Conservation (phyloP, 345 rosid genomes). For the Eucalyptus lansdowneana region DNA sequence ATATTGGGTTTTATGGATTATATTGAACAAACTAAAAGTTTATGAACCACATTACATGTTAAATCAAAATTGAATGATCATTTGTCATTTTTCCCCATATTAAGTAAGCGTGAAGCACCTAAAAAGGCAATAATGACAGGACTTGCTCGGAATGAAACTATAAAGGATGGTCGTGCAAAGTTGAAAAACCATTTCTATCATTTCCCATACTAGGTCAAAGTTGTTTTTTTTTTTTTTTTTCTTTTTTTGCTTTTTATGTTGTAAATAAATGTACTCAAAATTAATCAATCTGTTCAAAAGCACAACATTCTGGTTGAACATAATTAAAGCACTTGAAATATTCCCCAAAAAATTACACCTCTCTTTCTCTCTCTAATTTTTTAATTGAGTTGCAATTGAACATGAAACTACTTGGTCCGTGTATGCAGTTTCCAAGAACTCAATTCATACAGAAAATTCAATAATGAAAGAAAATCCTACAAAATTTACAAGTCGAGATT, state of each 20-base stretch:
- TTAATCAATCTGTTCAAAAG: neutral
- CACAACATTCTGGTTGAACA: neutral
- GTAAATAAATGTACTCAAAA: neutral
- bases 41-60: too few relatives aligned
- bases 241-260: fast-evolving
- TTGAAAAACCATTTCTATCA: neutral
- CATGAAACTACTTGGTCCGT: neutral
- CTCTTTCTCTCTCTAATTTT: neutral
- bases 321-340: neutral
- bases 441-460: neutral
- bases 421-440: neutral
- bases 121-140: neutral
- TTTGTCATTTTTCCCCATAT: neutral
- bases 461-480: too few relatives aligned
- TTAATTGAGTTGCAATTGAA: neutral
- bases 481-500: too few relatives aligned
- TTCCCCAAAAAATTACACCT: neutral
- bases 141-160: neutral
- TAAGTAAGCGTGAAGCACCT: neutral
- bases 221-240: too few relatives aligned
- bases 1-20: fast-evolving
- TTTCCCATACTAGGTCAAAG: neutral
- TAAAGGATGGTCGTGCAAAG: fast-evolving
- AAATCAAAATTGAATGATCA: fast-evolving
- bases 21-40: too few relatives aligned